These are phyloP conservation scores for Stevia rebaudiana DNA, from an alignment of 140 eudicot species.

Conservation along the genomic window DNA sequence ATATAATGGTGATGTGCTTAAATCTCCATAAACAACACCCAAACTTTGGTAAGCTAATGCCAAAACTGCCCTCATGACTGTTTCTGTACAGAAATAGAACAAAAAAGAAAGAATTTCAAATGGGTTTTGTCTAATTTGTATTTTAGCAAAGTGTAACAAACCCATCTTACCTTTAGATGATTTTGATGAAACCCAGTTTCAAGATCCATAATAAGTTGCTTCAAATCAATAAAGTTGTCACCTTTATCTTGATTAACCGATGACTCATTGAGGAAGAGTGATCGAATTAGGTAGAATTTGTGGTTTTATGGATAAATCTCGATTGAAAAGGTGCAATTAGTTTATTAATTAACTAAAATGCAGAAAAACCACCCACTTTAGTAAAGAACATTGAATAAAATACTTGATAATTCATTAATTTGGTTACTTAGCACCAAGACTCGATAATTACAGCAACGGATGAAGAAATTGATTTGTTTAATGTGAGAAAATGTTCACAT, in stretches of 20 bases:
- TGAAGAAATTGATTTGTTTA: no score
- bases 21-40: slow-evolving; percentile 97
- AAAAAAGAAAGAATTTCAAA: slow-evolving; percentile 7
- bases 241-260: slow-evolving; percentile 21
- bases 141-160: slow-evolving; percentile 1
- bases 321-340: slow-evolving; percentile 12
- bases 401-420: background rate
- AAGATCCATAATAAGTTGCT: slow-evolving; percentile 54
- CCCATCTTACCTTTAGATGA: slow-evolving; percentile 51
- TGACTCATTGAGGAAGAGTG: slow-evolving; percentile 27
- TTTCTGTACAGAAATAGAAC: slow-evolving; percentile 32
- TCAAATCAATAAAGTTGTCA: slow-evolving; percentile 31
- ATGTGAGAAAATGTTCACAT: no score
- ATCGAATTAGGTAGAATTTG: background rate
- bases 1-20: slow-evolving; percentile 88
- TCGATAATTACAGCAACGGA: background rate
- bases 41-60: slow-evolving; percentile 92
- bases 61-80: slow-evolving; percentile 75
- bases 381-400: background rate
- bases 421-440: slow-evolving; percentile 6
- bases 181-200: slow-evolving; percentile 49
- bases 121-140: slow-evolving; percentile 7
- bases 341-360: background rate
- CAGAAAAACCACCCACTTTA: slow-evolving; percentile 12
- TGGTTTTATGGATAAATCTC: slow-evolving; percentile 12